Evolutionary conservation across 1,139 yeast species (phyloP).

Genomic region (Geotrichum reessii): DNA sequence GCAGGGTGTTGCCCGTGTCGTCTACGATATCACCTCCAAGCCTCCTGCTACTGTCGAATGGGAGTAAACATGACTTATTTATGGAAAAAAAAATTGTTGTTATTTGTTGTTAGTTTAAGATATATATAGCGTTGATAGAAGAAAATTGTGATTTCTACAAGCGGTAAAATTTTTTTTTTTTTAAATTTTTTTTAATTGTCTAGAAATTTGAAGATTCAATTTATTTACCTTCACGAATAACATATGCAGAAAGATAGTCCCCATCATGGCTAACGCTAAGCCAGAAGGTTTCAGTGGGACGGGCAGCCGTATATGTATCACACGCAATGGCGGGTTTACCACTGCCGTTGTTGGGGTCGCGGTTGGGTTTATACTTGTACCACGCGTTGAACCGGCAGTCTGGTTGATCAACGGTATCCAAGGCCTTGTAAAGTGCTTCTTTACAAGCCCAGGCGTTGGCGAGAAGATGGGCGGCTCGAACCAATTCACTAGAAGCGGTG

Average conservation of each 20-base stretch:
- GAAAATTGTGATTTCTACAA: too few relatives aligned
- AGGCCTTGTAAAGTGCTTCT: constrained; percentile 66
- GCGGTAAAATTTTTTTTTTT: too few relatives aligned
- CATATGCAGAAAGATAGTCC: constrained; percentile 40
- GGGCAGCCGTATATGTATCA: constrained; percentile 26
- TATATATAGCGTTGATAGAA: neutral
- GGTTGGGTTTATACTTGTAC: constrained; percentile 39
- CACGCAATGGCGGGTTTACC: neutral
- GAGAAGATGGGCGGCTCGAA: constrained; percentile 34
- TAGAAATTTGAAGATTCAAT: too few relatives aligned
- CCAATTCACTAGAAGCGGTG: neutral
- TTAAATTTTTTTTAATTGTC: too few relatives aligned
- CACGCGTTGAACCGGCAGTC: constrained; percentile 55
- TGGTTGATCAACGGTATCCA: constrained; percentile 47
- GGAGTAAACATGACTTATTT: constrained; percentile 54
- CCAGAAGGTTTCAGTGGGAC: constrained; percentile 46
- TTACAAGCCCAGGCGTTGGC: constrained; percentile 72
- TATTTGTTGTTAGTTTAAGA: neutral
- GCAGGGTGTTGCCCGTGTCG: constrained; percentile 97
- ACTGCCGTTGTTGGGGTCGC: neutral
- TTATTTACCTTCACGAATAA: constrained; percentile 22
- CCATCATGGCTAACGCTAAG: constrained; percentile 64
- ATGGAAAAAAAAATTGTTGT: constrained; percentile 1
- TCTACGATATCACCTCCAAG: constrained; percentile 96
- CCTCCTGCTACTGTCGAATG: constrained; percentile 99